Evolutionary conservation across 108 stramenopile genomes (phyloP), one percentile per base, ranked within the genome.

Genomic region (Heterococcus sp.): DNA sequence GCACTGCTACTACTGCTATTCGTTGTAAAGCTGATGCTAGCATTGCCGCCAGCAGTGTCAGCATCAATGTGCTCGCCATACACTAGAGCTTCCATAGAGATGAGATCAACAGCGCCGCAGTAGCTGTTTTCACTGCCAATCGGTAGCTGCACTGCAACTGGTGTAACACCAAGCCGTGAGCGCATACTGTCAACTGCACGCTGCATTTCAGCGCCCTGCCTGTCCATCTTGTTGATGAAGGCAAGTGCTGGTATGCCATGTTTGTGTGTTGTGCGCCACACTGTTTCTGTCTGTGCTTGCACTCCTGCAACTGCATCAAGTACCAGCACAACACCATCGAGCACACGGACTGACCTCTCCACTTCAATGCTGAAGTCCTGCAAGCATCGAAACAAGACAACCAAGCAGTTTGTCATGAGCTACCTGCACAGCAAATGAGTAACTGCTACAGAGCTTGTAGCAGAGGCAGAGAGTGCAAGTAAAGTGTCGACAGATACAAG

Each of bases 231-330:
- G 84, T 99, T 99, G 29, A 97, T 87, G 40, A 94, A 90, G 69
- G 92, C 94, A 8, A 99, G 68, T 39, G 93, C 90, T 0, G 97
- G 96, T 69, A 98, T 83, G 85, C 92, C 92, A 90, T 99, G 97
- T 14, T 84, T 87, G 14, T 75, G 38, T 26, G 88, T 87, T 39
- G 97, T 97, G 35, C 95, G 86, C 98, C 97, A 98, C 1, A 98
- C 97, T 3, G 97, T 97, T 88, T 98, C 95, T 21, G 94, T 94
- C 77, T 94, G 95, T 2, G 95, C 92, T 32, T 67, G 8, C 0
- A 99, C 99, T 2, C 99, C 99, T 5, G 96, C 95, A 37, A 97
- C 99, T 0, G 94, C 95, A 86, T 99, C 99, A 4, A 97, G 88
- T 0, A 99, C 96, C 34, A 95, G 78, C 0, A 96, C 93, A 4